Conservation (phyloP, 2,329 filamentous ascomycete genomes). For the Aspergillus texensis region DNA sequence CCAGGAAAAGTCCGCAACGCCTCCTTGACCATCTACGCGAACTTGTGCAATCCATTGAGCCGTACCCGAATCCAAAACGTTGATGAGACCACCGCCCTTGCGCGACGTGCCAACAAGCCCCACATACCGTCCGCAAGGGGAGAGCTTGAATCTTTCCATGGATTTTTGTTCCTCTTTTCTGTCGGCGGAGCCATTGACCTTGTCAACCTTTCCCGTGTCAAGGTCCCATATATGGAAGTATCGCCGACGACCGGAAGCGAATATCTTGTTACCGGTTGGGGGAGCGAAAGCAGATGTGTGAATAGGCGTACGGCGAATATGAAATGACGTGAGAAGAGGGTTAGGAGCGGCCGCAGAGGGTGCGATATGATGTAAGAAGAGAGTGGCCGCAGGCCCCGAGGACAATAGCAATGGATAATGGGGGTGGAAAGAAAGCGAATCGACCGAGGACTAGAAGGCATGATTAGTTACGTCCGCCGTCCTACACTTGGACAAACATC, state of each 20-base stretch:
- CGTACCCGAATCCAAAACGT: constrained; percentile 76
- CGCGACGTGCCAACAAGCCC: constrained; percentile 76
- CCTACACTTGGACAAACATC: not conserved
- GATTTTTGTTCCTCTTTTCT: constrained; percentile 74
- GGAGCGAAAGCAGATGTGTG: constrained; percentile 79
- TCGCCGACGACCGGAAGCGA: constrained; percentile 82
- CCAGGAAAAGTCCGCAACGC: constrained; percentile 90
- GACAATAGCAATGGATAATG: constrained; percentile 85
- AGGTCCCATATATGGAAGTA: constrained; percentile 97
- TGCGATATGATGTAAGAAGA: constrained; percentile 87
- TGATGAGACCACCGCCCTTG: constrained; percentile 87
- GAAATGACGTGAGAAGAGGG: constrained; percentile 85
- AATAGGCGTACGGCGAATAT: constrained; percentile 81
- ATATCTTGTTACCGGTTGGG: constrained; percentile 73
- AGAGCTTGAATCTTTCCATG: constrained; percentile 89
- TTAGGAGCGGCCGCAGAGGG: constrained; percentile 78
- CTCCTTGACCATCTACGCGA: constrained; percentile 77
- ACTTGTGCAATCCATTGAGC: constrained; percentile 87
- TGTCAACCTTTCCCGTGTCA: constrained; percentile 76
- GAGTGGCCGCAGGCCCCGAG: constrained; percentile 79
- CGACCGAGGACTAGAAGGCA: constrained; percentile 65
- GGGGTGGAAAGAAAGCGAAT: constrained; percentile 86
- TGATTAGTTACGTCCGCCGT: not conserved
- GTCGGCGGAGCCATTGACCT: constrained; percentile 74
- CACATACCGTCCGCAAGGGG: constrained; percentile 84